Percentiles rank a stretch among this genome's conserved stretches.
Evolutionary conservation across 495 filamentous ascomycete species (phyloP).

Genomic region (Podospora bellae-mahoneyi): DNA sequence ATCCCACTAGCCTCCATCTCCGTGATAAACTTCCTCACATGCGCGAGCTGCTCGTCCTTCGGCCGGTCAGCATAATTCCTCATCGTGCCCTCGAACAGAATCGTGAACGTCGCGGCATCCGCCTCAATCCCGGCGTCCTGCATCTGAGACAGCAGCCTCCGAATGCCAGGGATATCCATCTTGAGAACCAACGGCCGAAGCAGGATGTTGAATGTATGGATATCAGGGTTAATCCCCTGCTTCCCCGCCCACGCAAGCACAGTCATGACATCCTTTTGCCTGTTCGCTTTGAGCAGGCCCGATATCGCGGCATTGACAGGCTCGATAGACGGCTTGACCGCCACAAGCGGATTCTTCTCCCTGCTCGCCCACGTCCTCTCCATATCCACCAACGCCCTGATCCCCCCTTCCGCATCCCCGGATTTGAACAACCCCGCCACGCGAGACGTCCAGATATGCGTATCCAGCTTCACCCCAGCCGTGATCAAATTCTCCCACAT

Average conservation of each 20-base stretch:
- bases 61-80: slow-evolving; percentile 17
- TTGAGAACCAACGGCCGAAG: slow-evolving; percentile 53
- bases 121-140: slow-evolving; percentile 29
- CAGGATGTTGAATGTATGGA: slow-evolving; percentile 66
- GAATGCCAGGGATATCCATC: slow-evolving; percentile 35
- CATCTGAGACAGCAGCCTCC: slow-evolving; percentile 45
- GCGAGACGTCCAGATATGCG: slow-evolving; percentile 56
- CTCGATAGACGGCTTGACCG: slow-evolving; percentile 54
- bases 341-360: slow-evolving; percentile 33
- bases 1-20: slow-evolving; percentile 55
- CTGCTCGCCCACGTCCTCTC: slow-evolving; percentile 48
- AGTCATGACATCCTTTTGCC: slow-evolving; percentile 34
- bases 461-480: slow-evolving; percentile 54
- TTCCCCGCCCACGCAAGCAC: slow-evolving; percentile 57
- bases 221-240: slow-evolving; percentile 57
- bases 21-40: slow-evolving; percentile 42
- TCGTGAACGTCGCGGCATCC: slow-evolving; percentile 43
- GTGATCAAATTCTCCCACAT: slow-evolving; percentile 57
- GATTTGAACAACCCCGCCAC: slow-evolving; percentile 57
- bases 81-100: slow-evolving; percentile 42
- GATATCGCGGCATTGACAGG: slow-evolving; percentile 62
- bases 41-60: slow-evolving; percentile 31
- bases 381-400: slow-evolving; percentile 61
- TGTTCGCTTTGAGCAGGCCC: slow-evolving; percentile 36
- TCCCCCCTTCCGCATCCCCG: slow-evolving; percentile 44